Conservation (phyloP, 1,139 yeast genomes). For the Pichia sp. region DNA sequence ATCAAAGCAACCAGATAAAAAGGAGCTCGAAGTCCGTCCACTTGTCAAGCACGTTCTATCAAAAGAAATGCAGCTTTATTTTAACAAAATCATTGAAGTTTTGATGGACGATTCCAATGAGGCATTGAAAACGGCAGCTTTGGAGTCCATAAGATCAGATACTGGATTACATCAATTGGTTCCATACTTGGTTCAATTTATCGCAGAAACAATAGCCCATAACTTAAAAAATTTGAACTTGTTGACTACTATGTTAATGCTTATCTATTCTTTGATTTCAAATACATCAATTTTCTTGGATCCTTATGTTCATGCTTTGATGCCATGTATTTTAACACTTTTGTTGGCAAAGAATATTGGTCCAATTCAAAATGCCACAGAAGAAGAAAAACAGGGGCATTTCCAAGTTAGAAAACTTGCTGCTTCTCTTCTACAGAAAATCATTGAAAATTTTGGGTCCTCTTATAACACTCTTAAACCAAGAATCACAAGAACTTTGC, state of each 20-base stretch:
- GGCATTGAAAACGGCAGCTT: conserved; percentile 67
- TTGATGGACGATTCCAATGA: conserved; percentile 60
- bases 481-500: conserved; percentile 84
- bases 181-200: conserved; percentile 93
- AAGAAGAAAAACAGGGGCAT: conserved; percentile 26
- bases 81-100: conserved; percentile 85
- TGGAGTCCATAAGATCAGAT: conserved; percentile 78
- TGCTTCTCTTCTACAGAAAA: conserved; percentile 73
- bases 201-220: conserved; percentile 91
- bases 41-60: conserved; percentile 95
- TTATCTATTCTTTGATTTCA: conserved; percentile 76
- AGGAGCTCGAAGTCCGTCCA: conserved; percentile 79
- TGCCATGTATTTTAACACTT: conserved; percentile 91
- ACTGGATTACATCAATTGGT: conserved; percentile 96
- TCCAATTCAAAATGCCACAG: conserved; percentile 31
- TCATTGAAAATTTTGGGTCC: conserved; percentile 74
- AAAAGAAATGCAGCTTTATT: conserved; percentile 87
- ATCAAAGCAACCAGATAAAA: conserved; percentile 35
- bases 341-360: conserved; percentile 90
- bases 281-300: conserved; percentile 87
- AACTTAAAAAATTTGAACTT: conserved; percentile 71
- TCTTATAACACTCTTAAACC: conserved; percentile 90
- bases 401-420: conserved; percentile 73
- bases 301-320: conserved; percentile 92
- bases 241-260: conserved; percentile 85